Conservation (phyloP, 495 filamentous ascomycete species). For the Polyplosphaeria fusca region DNA sequence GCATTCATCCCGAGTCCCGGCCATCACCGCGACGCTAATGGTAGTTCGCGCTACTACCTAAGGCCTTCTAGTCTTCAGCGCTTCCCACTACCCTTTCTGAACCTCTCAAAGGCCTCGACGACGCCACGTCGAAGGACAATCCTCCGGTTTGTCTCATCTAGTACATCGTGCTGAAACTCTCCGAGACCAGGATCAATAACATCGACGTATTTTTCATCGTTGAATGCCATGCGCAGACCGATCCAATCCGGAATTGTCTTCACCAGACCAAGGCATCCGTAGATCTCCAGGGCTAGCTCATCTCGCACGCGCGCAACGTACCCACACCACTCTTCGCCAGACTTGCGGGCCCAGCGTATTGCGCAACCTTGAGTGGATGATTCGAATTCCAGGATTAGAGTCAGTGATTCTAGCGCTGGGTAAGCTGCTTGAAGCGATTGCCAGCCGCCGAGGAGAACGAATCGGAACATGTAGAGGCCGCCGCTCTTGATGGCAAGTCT, state of each 20-base stretch:
- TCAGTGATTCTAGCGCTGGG: slow-evolving; percentile 4
- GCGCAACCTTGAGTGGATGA: not conserved
- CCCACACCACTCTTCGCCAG: slow-evolving; percentile 1
- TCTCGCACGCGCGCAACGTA: slow-evolving; percentile 5
- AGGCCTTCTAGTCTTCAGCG: too few relatives aligned
- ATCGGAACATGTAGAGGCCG: slow-evolving; percentile 2
- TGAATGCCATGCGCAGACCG: slow-evolving; percentile 4
- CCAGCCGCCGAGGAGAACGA: slow-evolving; percentile 1
- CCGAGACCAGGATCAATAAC: not conserved
- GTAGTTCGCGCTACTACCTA: too few relatives aligned
- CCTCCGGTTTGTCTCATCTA: too few relatives aligned
- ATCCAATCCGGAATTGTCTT: slow-evolving; percentile 19
- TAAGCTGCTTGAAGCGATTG: not conserved
- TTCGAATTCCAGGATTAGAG: slow-evolving; percentile 15
- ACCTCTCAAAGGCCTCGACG: slow-evolving; percentile 14
- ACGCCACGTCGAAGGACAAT: slow-evolving; percentile 5
- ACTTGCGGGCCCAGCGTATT: not conserved
- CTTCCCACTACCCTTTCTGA: too few relatives aligned
- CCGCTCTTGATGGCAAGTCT: not conserved
- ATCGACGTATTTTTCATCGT: not conserved
- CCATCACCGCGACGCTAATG: too few relatives aligned
- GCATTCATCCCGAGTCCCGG: too few relatives aligned
- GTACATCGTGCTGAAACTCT: not conserved
- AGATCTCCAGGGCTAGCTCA: not conserved
- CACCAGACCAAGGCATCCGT: not conserved